Conservation (phyloP, 345 rosid genomes). For the Lenwebbia sp. region DNA sequence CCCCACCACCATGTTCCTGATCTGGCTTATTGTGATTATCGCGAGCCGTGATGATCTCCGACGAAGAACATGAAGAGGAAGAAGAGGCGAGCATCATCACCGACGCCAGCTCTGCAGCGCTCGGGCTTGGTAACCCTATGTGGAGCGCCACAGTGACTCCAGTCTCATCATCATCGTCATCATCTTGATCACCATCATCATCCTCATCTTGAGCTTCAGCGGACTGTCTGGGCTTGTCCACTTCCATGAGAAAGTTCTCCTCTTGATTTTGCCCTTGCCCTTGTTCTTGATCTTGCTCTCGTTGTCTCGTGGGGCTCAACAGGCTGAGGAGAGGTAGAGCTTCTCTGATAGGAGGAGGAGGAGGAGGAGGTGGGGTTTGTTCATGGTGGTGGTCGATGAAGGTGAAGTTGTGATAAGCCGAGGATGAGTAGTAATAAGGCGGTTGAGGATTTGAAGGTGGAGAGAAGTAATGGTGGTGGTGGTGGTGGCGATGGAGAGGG, state of each 20-base stretch:
- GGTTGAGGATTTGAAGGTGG: conserved; percentile 20
- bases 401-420: neutral
- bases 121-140: conserved; percentile 91
- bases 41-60: conserved; percentile 9
- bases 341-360: conserved; percentile 85
- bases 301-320: conserved; percentile 40
- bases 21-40: neutral
- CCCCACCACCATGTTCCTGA: conserved; percentile 39
- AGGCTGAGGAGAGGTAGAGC: conserved; percentile 70
- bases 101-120: conserved; percentile 57
- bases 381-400: neutral
- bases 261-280: conserved; percentile 12
- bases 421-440: conserved; percentile 2
- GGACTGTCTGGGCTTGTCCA: neutral
- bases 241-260: conserved; percentile 1
- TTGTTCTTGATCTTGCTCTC: neutral
- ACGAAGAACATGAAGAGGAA: conserved; percentile 21
- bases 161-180: conserved; percentile 13
- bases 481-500: conserved; percentile 27
- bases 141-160: conserved; percentile 83
- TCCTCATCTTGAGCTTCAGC: neutral
- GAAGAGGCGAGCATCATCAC: neutral
- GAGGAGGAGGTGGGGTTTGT: conserved; percentile 38
- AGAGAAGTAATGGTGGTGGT: conserved; percentile 34
- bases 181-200: conserved; percentile 1